Conservation (phyloP, 306 rosid species). For the Castanopsis chinensis region DNA sequence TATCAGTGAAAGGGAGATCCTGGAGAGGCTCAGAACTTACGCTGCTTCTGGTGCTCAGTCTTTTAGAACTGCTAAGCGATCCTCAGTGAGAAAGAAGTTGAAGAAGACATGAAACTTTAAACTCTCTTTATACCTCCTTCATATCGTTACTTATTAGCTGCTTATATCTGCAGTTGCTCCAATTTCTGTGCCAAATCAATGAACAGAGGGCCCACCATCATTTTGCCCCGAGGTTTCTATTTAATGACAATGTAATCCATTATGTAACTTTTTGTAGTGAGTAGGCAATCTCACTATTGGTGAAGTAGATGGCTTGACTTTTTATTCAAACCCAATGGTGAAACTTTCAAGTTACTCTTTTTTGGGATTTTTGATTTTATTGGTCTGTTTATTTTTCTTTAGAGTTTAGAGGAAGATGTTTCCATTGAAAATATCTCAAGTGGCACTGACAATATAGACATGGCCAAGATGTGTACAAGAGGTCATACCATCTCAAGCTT, state of each 20-base stretch:
- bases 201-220: neutral
- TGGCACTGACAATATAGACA: neutral
- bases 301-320: neutral
- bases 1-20: conserved; percentile 71
- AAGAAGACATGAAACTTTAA: conserved; percentile 25
- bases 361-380: neutral
- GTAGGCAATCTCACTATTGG: neutral
- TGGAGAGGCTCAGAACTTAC: conserved; percentile 54
- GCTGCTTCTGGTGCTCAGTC: conserved; percentile 35
- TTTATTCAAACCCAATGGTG: neutral
- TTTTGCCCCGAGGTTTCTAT: neutral
- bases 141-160: neutral
- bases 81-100: conserved; percentile 39
- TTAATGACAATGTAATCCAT: neutral
- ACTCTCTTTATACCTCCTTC: neutral
- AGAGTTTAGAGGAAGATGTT: too few species aligned
- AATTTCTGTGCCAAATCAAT: neutral
- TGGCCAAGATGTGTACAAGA: neutral
- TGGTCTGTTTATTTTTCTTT: neutral
- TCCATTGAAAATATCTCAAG: too few species aligned
- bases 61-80: conserved; percentile 22
- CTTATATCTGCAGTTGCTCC: neutral
- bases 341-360: neutral
- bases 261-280: neutral
- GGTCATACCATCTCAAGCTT: too few species aligned